phyloP scores from a whole-genome alignment of 208 protist genomes.

The Crithidia sp. region DNA sequence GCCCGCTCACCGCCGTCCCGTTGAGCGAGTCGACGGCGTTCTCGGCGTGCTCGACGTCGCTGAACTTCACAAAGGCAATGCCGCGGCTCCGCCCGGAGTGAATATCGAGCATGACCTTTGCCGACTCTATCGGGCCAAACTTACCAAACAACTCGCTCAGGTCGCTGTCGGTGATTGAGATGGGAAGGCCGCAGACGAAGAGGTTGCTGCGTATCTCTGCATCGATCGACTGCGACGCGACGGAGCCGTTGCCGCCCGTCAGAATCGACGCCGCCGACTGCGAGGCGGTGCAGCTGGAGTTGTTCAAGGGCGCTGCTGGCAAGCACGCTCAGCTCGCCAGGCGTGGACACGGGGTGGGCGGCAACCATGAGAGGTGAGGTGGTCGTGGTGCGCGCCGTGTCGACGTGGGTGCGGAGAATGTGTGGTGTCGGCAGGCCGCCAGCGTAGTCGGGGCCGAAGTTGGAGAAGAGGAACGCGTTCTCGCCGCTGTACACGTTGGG shows the following conservation, averaged over 20 bases:
- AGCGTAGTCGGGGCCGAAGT: slow-evolving; percentile 11
- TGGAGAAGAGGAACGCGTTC: slow-evolving; percentile 20
- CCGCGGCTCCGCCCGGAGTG: slow-evolving; percentile 71
- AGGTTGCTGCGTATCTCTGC: slow-evolving; percentile 76
- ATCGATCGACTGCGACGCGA: slow-evolving; percentile 21
- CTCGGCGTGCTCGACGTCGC: slow-evolving; percentile 42
- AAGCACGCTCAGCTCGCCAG: neutral
- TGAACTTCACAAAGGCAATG: slow-evolving; percentile 83
- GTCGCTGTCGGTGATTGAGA: slow-evolving; percentile 48
- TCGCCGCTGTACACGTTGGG: slow-evolving; percentile 22
- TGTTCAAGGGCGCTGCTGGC: neutral
- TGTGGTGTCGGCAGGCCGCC: slow-evolving; percentile 3
- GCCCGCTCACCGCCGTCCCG: slow-evolving; percentile 34
- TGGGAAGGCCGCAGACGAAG: slow-evolving; percentile 66
- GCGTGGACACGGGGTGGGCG: neutral
- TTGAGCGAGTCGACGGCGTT: slow-evolving; percentile 53
- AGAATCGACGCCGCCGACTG: neutral
- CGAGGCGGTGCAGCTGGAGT: slow-evolving; percentile 6
- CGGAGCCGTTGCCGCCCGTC: neutral
- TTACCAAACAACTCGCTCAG: slow-evolving; percentile 49
- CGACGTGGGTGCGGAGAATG: neutral
- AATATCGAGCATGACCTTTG: slow-evolving; percentile 90
- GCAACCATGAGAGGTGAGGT: neutral
- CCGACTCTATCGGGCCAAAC: slow-evolving; percentile 63
- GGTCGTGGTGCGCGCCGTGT: neutral